phyloP scores from a whole-genome alignment of 257 asterid genomes.

The Rubia yunnanensis region DNA sequence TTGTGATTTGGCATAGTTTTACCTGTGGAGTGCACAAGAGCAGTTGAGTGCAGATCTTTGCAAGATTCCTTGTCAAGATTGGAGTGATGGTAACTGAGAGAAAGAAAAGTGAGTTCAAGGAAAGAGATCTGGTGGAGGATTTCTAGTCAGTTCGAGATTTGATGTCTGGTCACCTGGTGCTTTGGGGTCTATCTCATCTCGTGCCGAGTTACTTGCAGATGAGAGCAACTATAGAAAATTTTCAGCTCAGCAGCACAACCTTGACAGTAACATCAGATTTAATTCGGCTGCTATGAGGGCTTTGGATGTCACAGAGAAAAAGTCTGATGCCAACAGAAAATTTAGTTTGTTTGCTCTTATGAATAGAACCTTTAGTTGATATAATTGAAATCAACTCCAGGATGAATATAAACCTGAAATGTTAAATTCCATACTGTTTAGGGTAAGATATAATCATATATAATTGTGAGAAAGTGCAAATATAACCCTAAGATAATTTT shows the following conservation, averaged over 20 bases:
- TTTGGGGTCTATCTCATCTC: too few species aligned
- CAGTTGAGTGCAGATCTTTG: too few species aligned
- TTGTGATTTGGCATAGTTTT: slow-evolving; percentile 23
- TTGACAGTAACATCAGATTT: slow-evolving; percentile 79
- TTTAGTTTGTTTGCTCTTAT: slow-evolving; percentile 92
- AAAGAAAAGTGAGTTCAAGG: slow-evolving; percentile 77
- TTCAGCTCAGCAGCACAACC: slow-evolving; percentile 51
- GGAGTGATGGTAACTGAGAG: slow-evolving; percentile 82
- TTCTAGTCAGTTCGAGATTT: slow-evolving; percentile 76
- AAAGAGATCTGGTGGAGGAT: slow-evolving; percentile 71
- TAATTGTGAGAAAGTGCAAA: too few species aligned
- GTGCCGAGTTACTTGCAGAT: slow-evolving; percentile 74
- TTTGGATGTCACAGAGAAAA: slow-evolving; percentile 89
- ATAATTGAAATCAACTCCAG: too few species aligned
- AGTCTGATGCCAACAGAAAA: slow-evolving; percentile 86
- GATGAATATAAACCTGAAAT: too few species aligned
- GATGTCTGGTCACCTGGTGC: too few species aligned
- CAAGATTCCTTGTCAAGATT: too few species aligned
- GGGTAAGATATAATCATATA: too few species aligned
- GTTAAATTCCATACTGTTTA: too few species aligned
- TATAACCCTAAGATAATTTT: too few species aligned
- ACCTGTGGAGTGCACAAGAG: slow-evolving; percentile 53
- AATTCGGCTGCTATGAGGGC: slow-evolving; percentile 99
- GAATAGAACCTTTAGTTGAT: too few species aligned
- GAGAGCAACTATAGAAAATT: slow-evolving; percentile 81